phyloP scores from a whole-genome alignment of 2,329 filamentous ascomycete species.

The Stromatinia cepivora region DNA sequence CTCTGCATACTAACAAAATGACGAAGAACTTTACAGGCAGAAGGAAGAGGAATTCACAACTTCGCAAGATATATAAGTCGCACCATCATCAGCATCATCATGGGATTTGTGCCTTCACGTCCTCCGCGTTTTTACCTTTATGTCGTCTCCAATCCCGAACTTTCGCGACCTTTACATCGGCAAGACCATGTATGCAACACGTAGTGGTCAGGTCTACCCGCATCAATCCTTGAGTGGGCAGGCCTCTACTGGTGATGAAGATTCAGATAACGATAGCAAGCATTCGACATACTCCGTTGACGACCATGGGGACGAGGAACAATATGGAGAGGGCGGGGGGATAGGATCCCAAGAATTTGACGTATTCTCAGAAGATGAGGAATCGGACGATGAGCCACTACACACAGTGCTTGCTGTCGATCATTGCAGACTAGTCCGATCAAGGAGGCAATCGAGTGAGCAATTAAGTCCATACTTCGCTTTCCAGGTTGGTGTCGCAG shows the following conservation, averaged over 20 bases:
- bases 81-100: slow-evolving; percentile 33
- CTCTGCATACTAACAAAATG: slow-evolving; percentile 30
- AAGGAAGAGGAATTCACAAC: slow-evolving; percentile 25
- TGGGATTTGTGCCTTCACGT: slow-evolving; percentile 26
- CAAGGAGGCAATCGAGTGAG: neutral
- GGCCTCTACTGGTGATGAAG: slow-evolving; percentile 26
- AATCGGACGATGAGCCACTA: slow-evolving; percentile 26
- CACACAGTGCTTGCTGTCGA: slow-evolving; percentile 36
- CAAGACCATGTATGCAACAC: slow-evolving; percentile 36
- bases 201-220: slow-evolving; percentile 25
- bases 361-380: slow-evolving; percentile 18
- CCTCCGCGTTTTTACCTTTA: slow-evolving; percentile 30
- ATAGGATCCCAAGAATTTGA: slow-evolving; percentile 15
- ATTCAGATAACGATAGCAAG: slow-evolving; percentile 20
- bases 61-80: slow-evolving; percentile 33
- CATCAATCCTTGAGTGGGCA: slow-evolving; percentile 30
- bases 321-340: slow-evolving; percentile 9
- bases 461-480: slow-evolving; percentile 29
- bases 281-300: slow-evolving; percentile 6
- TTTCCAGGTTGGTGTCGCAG: slow-evolving; percentile 37
- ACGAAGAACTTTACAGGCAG: slow-evolving; percentile 31
- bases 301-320: slow-evolving; percentile 17
- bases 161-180: slow-evolving; percentile 39
- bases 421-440: slow-evolving; percentile 22
- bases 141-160: slow-evolving; percentile 38